Conservation (phyloP, 441 rosid genomes). For the Populus trichocarpa region DNA sequence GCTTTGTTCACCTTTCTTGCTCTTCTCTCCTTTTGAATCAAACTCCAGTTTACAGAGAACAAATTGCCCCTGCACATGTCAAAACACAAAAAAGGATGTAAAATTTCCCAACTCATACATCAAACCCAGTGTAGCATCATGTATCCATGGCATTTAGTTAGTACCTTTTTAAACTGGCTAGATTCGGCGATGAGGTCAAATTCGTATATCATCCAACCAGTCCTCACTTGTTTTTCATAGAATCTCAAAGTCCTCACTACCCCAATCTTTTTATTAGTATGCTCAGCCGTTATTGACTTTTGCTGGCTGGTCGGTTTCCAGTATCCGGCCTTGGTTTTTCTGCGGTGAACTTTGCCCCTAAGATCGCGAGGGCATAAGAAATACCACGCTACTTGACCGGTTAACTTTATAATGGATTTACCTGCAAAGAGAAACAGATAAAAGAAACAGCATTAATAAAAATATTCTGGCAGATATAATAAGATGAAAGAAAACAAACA, state of each 20-base stretch:
- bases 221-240: background rate
- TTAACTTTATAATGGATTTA: conserved; percentile 8
- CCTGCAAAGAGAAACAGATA: background rate
- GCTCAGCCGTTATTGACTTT: conserved; percentile 12
- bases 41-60: background rate
- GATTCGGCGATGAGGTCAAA: background rate
- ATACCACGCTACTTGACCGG: background rate
- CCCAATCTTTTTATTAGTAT: background rate
- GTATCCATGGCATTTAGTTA: background rate
- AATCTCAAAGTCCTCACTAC: conserved; percentile 8
- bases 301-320: conserved; percentile 22
- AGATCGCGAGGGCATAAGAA: conserved; percentile 16
- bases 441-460: background rate
- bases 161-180: background rate
- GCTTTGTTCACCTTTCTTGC: background rate
- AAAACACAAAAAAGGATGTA: background rate
- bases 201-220: conserved; percentile 18
- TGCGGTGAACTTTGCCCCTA: background rate
- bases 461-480: too few species aligned
- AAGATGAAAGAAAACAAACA: background rate
- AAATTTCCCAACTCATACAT: background rate
- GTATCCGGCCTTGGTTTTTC: conserved; percentile 8
- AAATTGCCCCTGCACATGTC: background rate
- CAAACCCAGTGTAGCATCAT: background rate
- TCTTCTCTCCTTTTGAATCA: background rate